Base-by-base conservation (phyloP, 2,329 filamentous ascomycete genomes). In the Fusarium bactridioides region DNA sequence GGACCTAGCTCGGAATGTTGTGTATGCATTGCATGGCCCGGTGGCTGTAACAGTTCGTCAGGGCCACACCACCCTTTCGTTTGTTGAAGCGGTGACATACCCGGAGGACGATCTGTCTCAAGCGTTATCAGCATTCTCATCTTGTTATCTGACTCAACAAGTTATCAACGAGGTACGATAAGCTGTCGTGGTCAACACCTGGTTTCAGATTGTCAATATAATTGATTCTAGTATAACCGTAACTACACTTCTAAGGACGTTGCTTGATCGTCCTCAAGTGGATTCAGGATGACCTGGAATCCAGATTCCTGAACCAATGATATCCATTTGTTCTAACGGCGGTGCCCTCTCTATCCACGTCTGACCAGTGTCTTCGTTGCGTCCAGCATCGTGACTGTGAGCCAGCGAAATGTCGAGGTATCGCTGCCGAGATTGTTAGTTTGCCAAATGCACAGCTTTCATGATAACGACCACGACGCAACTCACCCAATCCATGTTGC, bases 401-500 rank as follows among this genome's bases (percentile, higher is more conserved):
- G 78, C 78, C 31, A 82, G 73, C 31, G 80, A 81, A 44, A 79
- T 77, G 67, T 81, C 80, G 33, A 81, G 77, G 71, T 76, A 79
- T 43, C 79, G 79, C 79, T 80, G 47, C 56, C 29, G 23, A 27
- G 15, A 33, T 61, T 31, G 60, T 75, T 45, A 75, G 63, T 44
- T n/a, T 56, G 29, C 23, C 38, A 41, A 27, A 35, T 53, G 27
- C 43, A 33, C 50, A 55, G 16, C 29, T 54, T 51, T 50, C 29
- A 27, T 38, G 23, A 50, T 33, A 21, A 31, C 56, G 31, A n/a
- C 25, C 10, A 41, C 47, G 55, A 53, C 21, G 18, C 25, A 40
- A 78, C 81, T 69, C 74, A 83, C 82, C 82, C 82, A 83, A 64
- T 83, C 82, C 77, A 83, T 80, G 59, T 76, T 78, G 29, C 79